Evolutionary conservation across 2,329 filamentous ascomycete genomes (phyloP).

Genomic region (Cryphonectria radicalis): DNA sequence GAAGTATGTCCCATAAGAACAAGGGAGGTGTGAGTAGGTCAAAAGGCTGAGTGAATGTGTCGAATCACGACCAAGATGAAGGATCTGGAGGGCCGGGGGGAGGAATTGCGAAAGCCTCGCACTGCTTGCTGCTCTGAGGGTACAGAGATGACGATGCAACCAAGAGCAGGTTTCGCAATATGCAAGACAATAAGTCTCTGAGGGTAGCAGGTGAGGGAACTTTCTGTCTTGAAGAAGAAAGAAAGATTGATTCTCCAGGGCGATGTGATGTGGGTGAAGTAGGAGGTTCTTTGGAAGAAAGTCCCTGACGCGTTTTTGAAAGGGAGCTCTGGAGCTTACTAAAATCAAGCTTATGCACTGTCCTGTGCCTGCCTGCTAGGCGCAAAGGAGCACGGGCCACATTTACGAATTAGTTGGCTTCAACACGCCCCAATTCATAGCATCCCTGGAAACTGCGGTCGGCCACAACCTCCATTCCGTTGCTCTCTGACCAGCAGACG

Average conservation of each 20-base stretch:
- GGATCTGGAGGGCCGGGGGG: neutral
- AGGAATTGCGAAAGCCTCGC: neutral
- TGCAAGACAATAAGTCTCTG: neutral
- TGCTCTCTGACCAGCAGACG: neutral
- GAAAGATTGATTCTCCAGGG: neutral
- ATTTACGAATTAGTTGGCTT: slow-evolving; percentile 10
- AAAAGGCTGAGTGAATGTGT: neutral
- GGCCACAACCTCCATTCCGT: neutral
- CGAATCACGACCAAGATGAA: neutral
- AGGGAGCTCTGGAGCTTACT: neutral
- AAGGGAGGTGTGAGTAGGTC: neutral
- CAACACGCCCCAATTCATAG: slow-evolving; percentile 14
- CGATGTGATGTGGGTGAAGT: neutral
- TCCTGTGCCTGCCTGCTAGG: neutral
- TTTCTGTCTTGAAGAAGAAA: neutral
- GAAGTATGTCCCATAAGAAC: neutral
- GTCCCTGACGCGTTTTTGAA: neutral
- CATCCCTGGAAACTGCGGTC: neutral
- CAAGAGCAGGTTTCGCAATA: neutral
- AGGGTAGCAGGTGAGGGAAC: neutral
- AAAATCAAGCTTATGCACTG: neutral
- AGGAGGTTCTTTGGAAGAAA: neutral
- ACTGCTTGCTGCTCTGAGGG: neutral
- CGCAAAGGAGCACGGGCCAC: slow-evolving; percentile 5
- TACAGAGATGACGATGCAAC: neutral